A percentile compares a stretch with the other conserved stretches of the same genome.
Conservation (phyloP, 306 rosid species). For the Cucurbita maxima region DNA sequence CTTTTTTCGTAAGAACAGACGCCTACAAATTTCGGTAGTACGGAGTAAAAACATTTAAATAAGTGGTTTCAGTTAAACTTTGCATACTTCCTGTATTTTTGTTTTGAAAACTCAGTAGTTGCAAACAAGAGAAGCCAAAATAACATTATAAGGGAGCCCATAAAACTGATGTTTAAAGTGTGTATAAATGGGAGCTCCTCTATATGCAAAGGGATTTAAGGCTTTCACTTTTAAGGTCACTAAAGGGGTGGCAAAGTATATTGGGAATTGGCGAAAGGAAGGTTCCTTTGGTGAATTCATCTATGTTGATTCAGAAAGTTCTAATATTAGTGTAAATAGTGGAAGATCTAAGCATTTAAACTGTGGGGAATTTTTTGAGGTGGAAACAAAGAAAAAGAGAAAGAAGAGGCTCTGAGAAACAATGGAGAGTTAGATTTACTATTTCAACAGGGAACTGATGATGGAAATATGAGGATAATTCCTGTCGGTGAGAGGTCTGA, state of each 20-base stretch:
- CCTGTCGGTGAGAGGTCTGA: not conserved
- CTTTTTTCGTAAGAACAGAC: not conserved
- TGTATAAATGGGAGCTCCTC: not conserved
- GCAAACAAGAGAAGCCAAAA: not conserved
- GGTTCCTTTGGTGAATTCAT: not conserved
- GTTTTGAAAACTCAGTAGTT: not conserved
- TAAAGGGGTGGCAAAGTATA: not conserved
- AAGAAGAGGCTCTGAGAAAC: not conserved
- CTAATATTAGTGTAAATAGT: not conserved
- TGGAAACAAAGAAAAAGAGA: not conserved
- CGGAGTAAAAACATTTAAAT: not conserved
- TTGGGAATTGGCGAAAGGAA: not conserved
- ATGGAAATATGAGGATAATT: not conserved
- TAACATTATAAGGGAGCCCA: not conserved
- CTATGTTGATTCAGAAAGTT: not conserved
- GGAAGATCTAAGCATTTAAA: not conserved
- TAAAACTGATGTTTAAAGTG: not conserved
- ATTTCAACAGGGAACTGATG: not conserved
- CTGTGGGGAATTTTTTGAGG: not conserved
- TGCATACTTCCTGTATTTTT: not conserved
- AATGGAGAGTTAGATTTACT: not conserved
- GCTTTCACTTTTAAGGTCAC: not conserved
- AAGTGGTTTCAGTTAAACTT: not conserved
- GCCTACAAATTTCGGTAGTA: not conserved
- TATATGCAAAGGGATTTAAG: not conserved